Base-by-base conservation (phyloP, 176 grass and related monocot genomes). In the Lolium rigidum region DNA sequence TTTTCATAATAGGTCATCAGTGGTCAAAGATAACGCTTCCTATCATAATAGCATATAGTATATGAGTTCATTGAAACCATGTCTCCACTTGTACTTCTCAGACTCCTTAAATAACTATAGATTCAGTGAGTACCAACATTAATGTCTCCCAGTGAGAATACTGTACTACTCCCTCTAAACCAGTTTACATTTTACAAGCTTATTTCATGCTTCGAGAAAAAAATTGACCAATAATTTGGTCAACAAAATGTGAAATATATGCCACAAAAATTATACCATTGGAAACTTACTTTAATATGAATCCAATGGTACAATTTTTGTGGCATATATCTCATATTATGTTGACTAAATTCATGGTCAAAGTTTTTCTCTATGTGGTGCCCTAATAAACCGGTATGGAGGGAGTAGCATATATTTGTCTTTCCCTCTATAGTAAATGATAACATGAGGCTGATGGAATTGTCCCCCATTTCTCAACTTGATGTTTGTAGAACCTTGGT, bases 401-500 rank as follows among this genome's bases (percentile, higher is more conserved):
- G 31, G 31, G 31, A 35, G 31, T 35, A 35, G 2, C 13, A 44
- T 61, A 43, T 41, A 20, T 58, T 79, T 62, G 11, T 14, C 21
- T 67, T 49, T 60, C 25, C 21, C 2, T 70, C 9, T 44, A 22
- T 70, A 58, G 14, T 44, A 58, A 48, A 44, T 85, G 37, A n/a
- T 85, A 77, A 5, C 17, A 65, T 26, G 15, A 52, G 13, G 10
- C 64, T 81, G 25, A 88, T 48, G 31, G 20, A 49, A 72, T 54
- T 79, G 41, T 77, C 78, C 39, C 12, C 51, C 22, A 12, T 72
- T 44, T 46, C 56, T 88, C 55, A n/a, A 68, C 28, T 48, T 88
- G 43, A 75, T 80, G 51, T 52, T 76, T 57, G 86, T 85, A 97
- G 92, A 85, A 80, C 81, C 69, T 91, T 70, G 88, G 93, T 86